Percentiles rank a stretch among this genome's conserved stretches.
These are phyloP conservation scores for Pseudogymnoascus sp. DNA, from an alignment of 2,329 filamentous ascomycete genomes.

Conservation along the genomic window DNA sequence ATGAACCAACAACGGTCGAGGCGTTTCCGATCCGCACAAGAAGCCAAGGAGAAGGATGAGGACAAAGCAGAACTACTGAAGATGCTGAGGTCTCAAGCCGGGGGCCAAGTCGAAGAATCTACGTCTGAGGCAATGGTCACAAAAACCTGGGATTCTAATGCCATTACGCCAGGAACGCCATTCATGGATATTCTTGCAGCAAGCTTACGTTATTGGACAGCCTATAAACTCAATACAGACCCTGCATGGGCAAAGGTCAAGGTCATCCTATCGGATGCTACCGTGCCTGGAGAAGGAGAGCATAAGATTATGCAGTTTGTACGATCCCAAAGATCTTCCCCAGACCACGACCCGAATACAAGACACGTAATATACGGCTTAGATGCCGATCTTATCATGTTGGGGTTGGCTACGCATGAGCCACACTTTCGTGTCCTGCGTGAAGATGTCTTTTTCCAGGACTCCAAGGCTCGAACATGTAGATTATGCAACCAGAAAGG, in stretches of 20 bases:
- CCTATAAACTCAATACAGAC: conserved; percentile 96
- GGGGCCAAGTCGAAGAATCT: conserved; percentile 54
- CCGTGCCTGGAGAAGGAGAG: conserved; percentile 94
- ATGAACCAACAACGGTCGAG: conserved; percentile 99
- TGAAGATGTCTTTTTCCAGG: conserved; percentile 93
- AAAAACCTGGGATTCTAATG: conserved; percentile 85
- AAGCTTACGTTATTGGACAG: conserved; percentile 90
- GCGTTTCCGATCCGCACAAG: conserved; percentile 88
- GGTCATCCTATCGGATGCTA: conserved; percentile 96
- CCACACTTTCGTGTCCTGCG: conserved; percentile 92
- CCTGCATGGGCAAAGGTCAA: conserved; percentile 93
- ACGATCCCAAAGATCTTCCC: conserved; percentile 81
- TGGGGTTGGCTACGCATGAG: conserved; percentile 93
- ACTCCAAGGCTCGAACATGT: conserved; percentile 74
- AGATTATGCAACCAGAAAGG: conserved; percentile 86
- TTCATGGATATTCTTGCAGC: conserved; percentile 96
- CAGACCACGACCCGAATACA: conserved; percentile 92
- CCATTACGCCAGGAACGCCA: conserved; percentile 90
- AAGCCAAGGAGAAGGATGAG: conserved; percentile 87
- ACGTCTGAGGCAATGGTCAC: conserved; percentile 58
- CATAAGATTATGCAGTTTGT: conserved; percentile 99
- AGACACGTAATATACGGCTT: conserved; percentile 96
- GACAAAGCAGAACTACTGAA: conserved; percentile 85
- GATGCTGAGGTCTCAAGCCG: conserved; percentile 71
- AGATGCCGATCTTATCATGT: conserved; percentile 97